phyloP scores from a whole-genome alignment of 495 filamentous ascomycete genomes.

The Neurospora sublineolata region DNA sequence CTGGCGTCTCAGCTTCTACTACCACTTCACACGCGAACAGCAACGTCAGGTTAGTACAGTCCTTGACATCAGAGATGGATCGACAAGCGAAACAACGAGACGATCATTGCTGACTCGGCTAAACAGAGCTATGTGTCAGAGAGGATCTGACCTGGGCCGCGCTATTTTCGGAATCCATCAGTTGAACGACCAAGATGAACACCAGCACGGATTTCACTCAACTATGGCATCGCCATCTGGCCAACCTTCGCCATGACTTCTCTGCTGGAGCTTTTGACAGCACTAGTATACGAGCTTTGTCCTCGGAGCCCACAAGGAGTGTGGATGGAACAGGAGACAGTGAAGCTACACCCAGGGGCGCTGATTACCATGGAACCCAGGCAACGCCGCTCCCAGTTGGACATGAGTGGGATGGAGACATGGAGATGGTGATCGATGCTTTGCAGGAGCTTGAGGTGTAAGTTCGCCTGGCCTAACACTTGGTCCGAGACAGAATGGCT shows the following conservation, averaged over 20 bases:
- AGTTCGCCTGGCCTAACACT: not conserved
- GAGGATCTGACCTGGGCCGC: not conserved
- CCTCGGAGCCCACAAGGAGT: not conserved
- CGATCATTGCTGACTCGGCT: not conserved
- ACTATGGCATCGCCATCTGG: constrained; percentile 12
- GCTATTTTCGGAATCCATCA: not conserved
- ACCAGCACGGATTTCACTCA: constrained; percentile 7
- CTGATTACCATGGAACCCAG: not conserved
- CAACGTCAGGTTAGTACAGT: not conserved
- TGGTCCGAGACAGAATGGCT: not conserved
- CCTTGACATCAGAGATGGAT: not conserved
- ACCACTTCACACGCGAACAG: not conserved
- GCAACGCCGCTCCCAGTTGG: not conserved
- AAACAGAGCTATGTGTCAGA: not conserved
- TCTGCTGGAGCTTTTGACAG: not conserved
- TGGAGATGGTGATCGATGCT: constrained; percentile 15
- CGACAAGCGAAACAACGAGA: not conserved
- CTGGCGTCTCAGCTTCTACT: not conserved
- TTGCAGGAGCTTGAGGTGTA: constrained; percentile 11
- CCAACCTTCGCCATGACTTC: constrained; percentile 6
- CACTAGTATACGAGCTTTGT: constrained; percentile 5
- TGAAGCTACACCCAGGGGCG: not conserved
- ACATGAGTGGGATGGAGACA: constrained; percentile 11
- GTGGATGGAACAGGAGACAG: not conserved
- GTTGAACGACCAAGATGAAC: not conserved